Percentiles rank a stretch among this genome's conserved stretches.
These are phyloP conservation scores for Brasenia schreberi DNA, from an alignment of 164 flowering plant species.

Conservation along the genomic window DNA sequence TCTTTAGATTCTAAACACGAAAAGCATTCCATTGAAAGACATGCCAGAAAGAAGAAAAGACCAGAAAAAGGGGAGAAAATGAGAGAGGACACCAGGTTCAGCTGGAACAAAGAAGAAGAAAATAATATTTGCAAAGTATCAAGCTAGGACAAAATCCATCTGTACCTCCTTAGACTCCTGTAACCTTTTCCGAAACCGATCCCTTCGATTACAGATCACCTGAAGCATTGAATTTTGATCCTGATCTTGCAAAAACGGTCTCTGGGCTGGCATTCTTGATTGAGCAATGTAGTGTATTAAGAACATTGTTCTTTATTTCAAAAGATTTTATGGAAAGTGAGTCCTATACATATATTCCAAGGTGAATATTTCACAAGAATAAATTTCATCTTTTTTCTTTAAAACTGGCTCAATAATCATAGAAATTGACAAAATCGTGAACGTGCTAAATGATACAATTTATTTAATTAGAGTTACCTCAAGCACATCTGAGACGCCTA, in stretches of 20 bases:
- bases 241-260: slow-evolving; percentile 50
- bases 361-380: no score
- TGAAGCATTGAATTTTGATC: slow-evolving; percentile 98
- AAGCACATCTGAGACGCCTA: slow-evolving; percentile 43
- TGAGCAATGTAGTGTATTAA: slow-evolving; percentile 5
- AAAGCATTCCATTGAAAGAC: not conserved
- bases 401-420: no score
- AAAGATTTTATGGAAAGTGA: not conserved
- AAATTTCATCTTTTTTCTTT: no score
- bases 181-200: slow-evolving; percentile 84
- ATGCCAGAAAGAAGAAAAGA: no score
- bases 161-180: slow-evolving; percentile 89
- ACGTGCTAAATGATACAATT: no score
- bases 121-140: no score
- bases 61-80: not conserved
- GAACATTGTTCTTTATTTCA: not conserved
- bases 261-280: slow-evolving; percentile 58
- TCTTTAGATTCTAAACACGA: not conserved
- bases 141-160: not conserved
- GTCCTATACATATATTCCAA: no score
- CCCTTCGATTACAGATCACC: slow-evolving; percentile 94
- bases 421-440: no score
- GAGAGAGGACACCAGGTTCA: not conserved
- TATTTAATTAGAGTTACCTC: slow-evolving; percentile 35
- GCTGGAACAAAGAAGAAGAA: not conserved